phyloP scores from a whole-genome alignment of 345 rosid genomes.

The Carallia pectinifolia region DNA sequence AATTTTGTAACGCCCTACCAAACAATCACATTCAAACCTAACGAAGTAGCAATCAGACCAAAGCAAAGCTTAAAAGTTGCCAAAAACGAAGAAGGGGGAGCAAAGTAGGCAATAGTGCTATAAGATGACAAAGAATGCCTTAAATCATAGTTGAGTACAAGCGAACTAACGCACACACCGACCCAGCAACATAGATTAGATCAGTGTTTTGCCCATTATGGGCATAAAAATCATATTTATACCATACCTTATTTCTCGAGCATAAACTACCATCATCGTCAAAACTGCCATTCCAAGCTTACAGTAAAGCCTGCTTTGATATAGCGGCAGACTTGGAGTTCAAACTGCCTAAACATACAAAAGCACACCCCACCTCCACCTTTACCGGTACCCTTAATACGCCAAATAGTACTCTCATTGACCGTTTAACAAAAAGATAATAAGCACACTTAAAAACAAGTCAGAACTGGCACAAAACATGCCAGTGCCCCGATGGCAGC shows the following conservation, averaged over 20 bases:
- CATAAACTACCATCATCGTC: constrained; percentile 16
- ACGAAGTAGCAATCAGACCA: no score
- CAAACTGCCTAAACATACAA: constrained; percentile 18
- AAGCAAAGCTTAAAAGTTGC: no score
- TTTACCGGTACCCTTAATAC: constrained; percentile 14
- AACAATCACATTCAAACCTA: no score
- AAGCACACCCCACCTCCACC: constrained; percentile 14
- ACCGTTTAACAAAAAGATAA: constrained; percentile 21
- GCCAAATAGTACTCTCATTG: constrained; percentile 12
- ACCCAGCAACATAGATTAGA: constrained; percentile 14
- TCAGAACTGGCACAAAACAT: constrained; percentile 36
- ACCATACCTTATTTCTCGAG: constrained; percentile 13
- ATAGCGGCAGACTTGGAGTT: constrained; percentile 15
- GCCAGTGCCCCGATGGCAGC: constrained; percentile 52
- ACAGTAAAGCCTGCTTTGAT: constrained; percentile 7
- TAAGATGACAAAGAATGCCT: constrained; percentile 7
- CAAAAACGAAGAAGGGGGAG: no score
- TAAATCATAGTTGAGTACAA: constrained; percentile 6
- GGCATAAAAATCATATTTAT: constrained; percentile 13
- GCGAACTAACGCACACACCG: constrained; percentile 16
- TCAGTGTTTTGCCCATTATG: constrained; percentile 1
- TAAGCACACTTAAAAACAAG: constrained; percentile 41
- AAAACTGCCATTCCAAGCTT: constrained; percentile 26
- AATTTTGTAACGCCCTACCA: no score
- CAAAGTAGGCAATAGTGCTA: background rate